Base-by-base conservation (phyloP, 805 yeast species). In the Ogataea wickerhamii region DNA sequence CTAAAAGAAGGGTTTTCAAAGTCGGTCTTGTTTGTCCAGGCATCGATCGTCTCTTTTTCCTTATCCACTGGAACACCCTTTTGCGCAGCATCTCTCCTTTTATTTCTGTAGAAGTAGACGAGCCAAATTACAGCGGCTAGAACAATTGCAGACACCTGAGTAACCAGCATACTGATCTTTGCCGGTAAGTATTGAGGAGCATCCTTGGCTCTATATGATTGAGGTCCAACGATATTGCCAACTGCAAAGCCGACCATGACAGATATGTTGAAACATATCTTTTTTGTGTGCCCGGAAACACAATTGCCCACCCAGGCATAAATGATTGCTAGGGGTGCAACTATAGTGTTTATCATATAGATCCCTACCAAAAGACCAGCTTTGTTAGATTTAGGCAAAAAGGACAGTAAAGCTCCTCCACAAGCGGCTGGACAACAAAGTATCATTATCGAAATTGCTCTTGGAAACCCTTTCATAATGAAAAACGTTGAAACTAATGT, bases 221-320 rank as follows among this genome's bases (percentile, higher is more conserved):
- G 85, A 3, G 86, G 85, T 0, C 82, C 84, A 26, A 76, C 64
- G 38, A 81, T 60, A 45, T 78, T 69, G 4, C 80, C 76, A 20
- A 76, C 56, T 13, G 76, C 73, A 55, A 76, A 77, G 4, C 71
- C 76, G 42, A 77, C 60, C 78, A 78, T 71, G 0, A 78, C 76
- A 18, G 71, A 49, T 4, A 73, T 76, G 48, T 75, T 76, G 43
- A 81, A 61, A 22, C 70, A 69, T 18, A 76, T 58, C 44, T 78
- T 68, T 50, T 78, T 78, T 5, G 81, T 75, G 38, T 76, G 73
- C 2, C 84, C 83, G 1, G 83, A 75, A 6, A 81, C 76, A 47
- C 78, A 78, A 32, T 80, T 71, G 38, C 74, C 69, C 43, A 75
- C 75, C 84, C 83, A 78, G 4, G 78, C 71, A 49, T 76, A 78